Base-by-base conservation (phyloP, 257 asterid genomes). In the Gardenia jasminoides region DNA sequence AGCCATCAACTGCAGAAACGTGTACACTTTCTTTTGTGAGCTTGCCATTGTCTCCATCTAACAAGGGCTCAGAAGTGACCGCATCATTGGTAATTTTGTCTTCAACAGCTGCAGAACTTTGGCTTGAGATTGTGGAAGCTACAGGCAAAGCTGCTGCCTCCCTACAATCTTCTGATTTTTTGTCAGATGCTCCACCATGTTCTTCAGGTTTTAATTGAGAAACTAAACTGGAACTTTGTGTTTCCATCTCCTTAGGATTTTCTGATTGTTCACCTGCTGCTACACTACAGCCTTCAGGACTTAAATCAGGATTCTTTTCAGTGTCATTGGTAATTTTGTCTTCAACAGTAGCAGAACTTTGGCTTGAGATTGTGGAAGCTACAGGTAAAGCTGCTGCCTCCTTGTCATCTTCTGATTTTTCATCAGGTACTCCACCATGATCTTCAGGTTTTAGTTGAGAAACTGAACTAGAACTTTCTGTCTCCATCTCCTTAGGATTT, bases 21-120 rank as follows among this genome's bases (percentile, higher is more conserved):
- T 82, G 86, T 76, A 71, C 83, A 20, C 80, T 72, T 76, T 81
- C 88, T 31, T 82, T 84, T 31, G 81, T 54, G 41, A 74, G 64
- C 84, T 83, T 84, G 72, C 80, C 86, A 72, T 83, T 86, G 52
- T 79, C 79, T 81, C 84, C 88, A 76, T 74, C 82, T 67, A 75
- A 82, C 79, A 67, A 59, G 79, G 86, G 78, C 76, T 82, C 79
- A 48, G 85, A 75, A 79, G 72, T 31, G 7, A 71, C 70, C 41
- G 70, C 80, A 36, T 69, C 86, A 70, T 62, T 43, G 74, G 59
- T 30, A 48, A 28, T 65, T 50, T 6, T 26, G 58, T 82, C 83
- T 62, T 81, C 83, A 83, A 12, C 82, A 61, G 79, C 22, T 19
- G 82, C 77, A 82, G 82, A 70, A 76, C 65, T 80, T 79, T 80